phyloP scores from a whole-genome alignment of 148 eudicot species.

The Chenopodium quinoa region DNA sequence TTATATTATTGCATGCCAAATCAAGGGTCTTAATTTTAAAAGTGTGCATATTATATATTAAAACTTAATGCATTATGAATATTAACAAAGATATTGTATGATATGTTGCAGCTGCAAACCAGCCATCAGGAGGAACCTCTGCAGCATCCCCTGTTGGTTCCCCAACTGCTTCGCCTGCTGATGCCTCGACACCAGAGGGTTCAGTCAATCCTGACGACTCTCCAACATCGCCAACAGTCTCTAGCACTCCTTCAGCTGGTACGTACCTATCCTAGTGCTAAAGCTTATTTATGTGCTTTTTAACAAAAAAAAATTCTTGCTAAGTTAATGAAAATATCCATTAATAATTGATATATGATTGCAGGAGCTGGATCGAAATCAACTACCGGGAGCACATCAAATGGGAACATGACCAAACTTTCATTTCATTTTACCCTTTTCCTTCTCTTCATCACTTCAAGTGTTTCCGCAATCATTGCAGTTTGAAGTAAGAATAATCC shows the following conservation, averaged over 20 bases:
- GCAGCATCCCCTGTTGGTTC: slow-evolving; percentile 24
- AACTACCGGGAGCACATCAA: slow-evolving; percentile 17
- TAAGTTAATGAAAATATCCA: not conserved
- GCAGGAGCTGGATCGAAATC: slow-evolving; percentile 31
- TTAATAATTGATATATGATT: not conserved
- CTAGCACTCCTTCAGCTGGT: slow-evolving; percentile 21
- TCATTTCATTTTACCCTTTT: slow-evolving; percentile 13
- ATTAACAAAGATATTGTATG: not conserved
- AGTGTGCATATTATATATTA: not conserved
- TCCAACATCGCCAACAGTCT: slow-evolving; percentile 21
- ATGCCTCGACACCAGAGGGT: slow-evolving; percentile 25
- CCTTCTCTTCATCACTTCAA: slow-evolving; percentile 22
- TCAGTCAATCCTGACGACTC: slow-evolving; percentile 7
- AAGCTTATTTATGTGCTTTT: not conserved
- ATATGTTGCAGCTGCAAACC: slow-evolving; percentile 21
- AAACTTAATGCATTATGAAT: not conserved
- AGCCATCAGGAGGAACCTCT: slow-evolving; percentile 23
- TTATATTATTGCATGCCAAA: too few species aligned
- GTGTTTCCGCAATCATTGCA: slow-evolving; percentile 14
- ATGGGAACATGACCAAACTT: slow-evolving; percentile 19
- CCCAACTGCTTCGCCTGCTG: slow-evolving; percentile 30
- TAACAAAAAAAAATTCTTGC: not conserved
- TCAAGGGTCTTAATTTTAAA: too few species aligned
- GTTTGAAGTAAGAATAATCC: not conserved
- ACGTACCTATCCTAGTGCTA: not conserved